Evolutionary conservation across 1,284 basidiomycete genomes (phyloP).

Genomic region (Thecaphora frezii): DNA sequence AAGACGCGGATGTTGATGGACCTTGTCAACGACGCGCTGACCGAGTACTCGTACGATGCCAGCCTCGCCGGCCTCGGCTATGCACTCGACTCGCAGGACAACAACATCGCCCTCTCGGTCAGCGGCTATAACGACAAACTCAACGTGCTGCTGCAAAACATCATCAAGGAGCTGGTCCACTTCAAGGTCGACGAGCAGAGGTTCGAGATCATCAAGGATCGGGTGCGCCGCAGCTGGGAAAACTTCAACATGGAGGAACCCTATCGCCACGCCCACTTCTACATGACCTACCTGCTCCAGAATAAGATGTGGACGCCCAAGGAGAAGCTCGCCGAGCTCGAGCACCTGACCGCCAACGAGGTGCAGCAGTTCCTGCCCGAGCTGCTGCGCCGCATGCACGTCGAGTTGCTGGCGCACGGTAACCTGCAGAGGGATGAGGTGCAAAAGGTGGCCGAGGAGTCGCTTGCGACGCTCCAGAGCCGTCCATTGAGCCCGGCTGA

Average conservation of each 20-base stretch:
- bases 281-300: conserved; percentile 71
- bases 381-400: conserved; percentile 71
- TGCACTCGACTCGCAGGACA: conserved; percentile 69
- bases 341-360: conserved; percentile 73
- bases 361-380: conserved; percentile 70
- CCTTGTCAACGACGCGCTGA: conserved; percentile 82
- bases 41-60: conserved; percentile 90
- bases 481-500: conserved; percentile 59
- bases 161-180: conserved; percentile 73
- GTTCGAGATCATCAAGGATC: conserved; percentile 81
- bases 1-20: conserved; percentile 75
- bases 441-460: conserved; percentile 70
- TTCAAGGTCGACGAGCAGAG: conserved; percentile 73
- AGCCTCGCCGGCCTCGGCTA: conserved; percentile 86
- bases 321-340: conserved; percentile 78
- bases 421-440: conserved; percentile 85
- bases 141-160: conserved; percentile 72
- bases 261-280: conserved; percentile 79
- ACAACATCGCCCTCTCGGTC: conserved; percentile 72
- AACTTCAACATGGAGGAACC: conserved; percentile 88
- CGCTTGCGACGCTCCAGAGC: conserved; percentile 71
- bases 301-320: conserved; percentile 76
- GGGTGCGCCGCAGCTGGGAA: conserved; percentile 62
- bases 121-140: conserved; percentile 95
- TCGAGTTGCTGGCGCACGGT: conserved; percentile 79